phyloP scores from a whole-genome alignment of 257 asterid species.

The Jacaranda mimosifolia region DNA sequence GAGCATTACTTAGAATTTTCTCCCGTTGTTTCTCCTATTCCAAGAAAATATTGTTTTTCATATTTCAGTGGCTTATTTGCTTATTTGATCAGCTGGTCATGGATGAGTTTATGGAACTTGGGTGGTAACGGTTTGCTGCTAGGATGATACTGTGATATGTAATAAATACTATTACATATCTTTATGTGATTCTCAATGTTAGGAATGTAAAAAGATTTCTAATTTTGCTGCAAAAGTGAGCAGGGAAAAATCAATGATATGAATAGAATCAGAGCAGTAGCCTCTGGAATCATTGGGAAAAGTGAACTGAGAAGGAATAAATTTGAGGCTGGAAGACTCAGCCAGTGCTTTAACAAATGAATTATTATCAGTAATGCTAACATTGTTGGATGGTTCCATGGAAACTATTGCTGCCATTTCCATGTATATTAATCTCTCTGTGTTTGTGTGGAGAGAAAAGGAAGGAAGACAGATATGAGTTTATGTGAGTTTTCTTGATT shows the following conservation, averaged over 20 bases:
- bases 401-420: conserved; percentile 30
- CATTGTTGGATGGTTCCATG: neutral
- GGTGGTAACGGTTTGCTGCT: conserved; percentile 7
- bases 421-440: too few species aligned
- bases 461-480: too few species aligned
- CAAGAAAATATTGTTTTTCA: neutral
- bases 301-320: conserved; percentile 38
- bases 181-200: conserved; percentile 18
- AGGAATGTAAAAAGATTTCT: conserved; percentile 9
- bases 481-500: conserved; percentile 56
- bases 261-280: conserved; percentile 45
- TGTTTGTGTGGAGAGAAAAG: neutral
- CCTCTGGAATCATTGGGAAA: conserved; percentile 20
- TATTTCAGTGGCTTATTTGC: conserved; percentile 21
- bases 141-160: neutral
- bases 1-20: neutral
- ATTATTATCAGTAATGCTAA: neutral
- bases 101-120: conserved; percentile 1
- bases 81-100: neutral
- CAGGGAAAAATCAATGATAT: conserved; percentile 49
- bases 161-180: conserved; percentile 1
- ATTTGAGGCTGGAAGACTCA: conserved; percentile 26
- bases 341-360: conserved; percentile 35
- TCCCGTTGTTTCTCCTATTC: neutral
- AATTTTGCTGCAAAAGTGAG: conserved; percentile 28